Base-by-base conservation (phyloP, 2,329 filamentous ascomycete species). In the Xylaria sp. region DNA sequence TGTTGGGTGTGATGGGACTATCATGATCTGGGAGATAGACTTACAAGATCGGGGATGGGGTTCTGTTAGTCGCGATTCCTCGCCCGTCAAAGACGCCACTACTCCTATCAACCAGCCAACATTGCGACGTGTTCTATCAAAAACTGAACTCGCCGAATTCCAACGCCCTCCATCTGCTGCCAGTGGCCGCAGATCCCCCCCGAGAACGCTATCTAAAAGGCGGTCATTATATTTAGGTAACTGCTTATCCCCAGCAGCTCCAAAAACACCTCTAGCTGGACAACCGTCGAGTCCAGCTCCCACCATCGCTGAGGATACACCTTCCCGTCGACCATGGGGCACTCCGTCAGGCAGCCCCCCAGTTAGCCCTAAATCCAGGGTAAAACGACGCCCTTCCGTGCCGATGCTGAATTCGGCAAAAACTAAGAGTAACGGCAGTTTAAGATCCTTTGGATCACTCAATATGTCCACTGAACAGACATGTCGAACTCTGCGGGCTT, bases 71-170 rank as follows among this genome's bases (percentile, higher is more conserved):
- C 83, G 86, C 71, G 86, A 88, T 68, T 82, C 85, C 6, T 89
- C 87, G 0, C 87, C 87, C 1, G 80, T 82, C 29, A 88, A 88
- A 73, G 83, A 85, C 3, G 73, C 74, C 6, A 70, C 81, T 23
- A 82, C 87, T 1, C 84, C 88, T 16, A 51, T 70, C 0, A 84
- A 85, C 44, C 90, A 90, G 35, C 92, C 91, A 42, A 94, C 95
- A 3, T 82, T 98, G 40, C 88, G 96, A 62, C 92, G 93, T 64
- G 92, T 99, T 9, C 84, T 98, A 37, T 97, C 94, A 1, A 93
- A 92, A 74, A 91, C 92, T 0, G 95, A 98, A 75, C 83, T 98
- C 48, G 92, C 93, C 9, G 93, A 94, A 69, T 94, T 97, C 69
- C 88, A 89, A 71, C 82, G 87, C 4, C 82, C 86, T 3, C 82